Evolutionary conservation across 257 asterid genomes (phyloP).

Genomic region (Nicotiana tomentosiformis): DNA sequence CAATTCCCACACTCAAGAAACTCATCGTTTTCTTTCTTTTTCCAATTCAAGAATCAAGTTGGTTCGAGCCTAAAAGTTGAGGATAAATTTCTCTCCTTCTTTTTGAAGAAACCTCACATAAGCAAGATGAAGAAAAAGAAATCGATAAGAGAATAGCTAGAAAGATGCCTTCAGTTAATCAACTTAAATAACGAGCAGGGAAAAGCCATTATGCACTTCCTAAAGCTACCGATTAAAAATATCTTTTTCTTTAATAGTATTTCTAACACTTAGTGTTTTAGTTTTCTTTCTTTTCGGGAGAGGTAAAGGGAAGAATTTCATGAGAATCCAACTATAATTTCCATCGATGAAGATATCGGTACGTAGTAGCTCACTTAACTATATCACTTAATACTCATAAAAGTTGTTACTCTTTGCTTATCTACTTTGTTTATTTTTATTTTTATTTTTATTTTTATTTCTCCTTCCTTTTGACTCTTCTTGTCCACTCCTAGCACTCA

Average conservation of each 20-base stretch:
- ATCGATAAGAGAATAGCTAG: not conserved
- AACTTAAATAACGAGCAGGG: slow-evolving; percentile 40
- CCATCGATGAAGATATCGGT: not conserved
- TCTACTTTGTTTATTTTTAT: not conserved
- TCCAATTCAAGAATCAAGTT: not conserved
- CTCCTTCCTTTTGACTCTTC: not conserved
- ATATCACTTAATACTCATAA: not conserved
- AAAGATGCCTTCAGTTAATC: slow-evolving; percentile 41
- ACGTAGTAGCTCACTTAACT: not conserved
- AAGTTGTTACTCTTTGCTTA: not conserved
- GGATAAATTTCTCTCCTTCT: not conserved
- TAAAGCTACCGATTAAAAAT: not conserved
- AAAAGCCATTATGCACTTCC: not conserved
- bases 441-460: not conserved
- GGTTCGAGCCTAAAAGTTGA: not conserved
- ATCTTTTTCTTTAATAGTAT: not conserved
- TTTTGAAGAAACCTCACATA: not conserved
- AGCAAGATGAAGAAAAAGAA: not conserved
- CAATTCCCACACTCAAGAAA: slow-evolving; percentile 4
- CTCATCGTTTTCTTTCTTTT: not conserved
- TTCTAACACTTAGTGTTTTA: no score
- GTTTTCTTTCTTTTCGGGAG: not conserved
- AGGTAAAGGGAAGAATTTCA: not conserved
- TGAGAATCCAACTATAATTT: not conserved
- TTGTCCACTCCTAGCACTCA: not conserved